Base-by-base conservation (phyloP, 306 rosid genomes). In the Prunus campanulata region DNA sequence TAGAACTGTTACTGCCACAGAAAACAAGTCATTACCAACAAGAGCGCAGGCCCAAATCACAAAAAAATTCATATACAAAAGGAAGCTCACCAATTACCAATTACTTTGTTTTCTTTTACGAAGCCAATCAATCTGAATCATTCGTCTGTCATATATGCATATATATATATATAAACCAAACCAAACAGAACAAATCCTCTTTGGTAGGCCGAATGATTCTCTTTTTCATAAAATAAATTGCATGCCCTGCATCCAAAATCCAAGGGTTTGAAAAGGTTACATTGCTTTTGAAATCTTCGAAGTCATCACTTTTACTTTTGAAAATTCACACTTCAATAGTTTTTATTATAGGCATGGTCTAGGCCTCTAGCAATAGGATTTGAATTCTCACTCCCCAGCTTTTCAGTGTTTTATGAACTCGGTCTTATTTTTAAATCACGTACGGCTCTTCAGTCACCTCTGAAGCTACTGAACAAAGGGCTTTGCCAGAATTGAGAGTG, bases 271-370 rank as follows among this genome's bases (percentile, higher is more conserved):
- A 74, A 77, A 39, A 70, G 57, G 74, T 78, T 77, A 29, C 50
- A 59, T 11, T 66, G 79, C 93, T 84, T 88, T 91, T 88, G 88
- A 79, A 72, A 72, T 73, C 70, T 81, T 83, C 89, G 74, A 89
- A 88, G 89, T 81, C 68, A 81, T 81, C 68, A 83, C 91, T 91
- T 88, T 86, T 79, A 29, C 90, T 85, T 85, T 90, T 85, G 72
- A 83, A 81, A 82, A 82, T 69, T 74, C 66, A 74, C 74, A 50
- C 35, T 60, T 0, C 30, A 67, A 82, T 84, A 47, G 69, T 47
- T 35, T 35, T 35, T n/a, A 20, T 25, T 20, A 46, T 29, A 25
- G 69, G 32, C 66, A 0, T 61, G 7, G 66, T 76, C 42, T 24
- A 66, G 77, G 54, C 73, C 44, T 75, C 52, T 44, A 62, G 60